A percentile compares a stretch with the other conserved stretches of the same genome.
These are phyloP conservation scores for Globisporangium iwayamae DNA, from an alignment of 352 stramenopile species.

Conservation along the genomic window DNA sequence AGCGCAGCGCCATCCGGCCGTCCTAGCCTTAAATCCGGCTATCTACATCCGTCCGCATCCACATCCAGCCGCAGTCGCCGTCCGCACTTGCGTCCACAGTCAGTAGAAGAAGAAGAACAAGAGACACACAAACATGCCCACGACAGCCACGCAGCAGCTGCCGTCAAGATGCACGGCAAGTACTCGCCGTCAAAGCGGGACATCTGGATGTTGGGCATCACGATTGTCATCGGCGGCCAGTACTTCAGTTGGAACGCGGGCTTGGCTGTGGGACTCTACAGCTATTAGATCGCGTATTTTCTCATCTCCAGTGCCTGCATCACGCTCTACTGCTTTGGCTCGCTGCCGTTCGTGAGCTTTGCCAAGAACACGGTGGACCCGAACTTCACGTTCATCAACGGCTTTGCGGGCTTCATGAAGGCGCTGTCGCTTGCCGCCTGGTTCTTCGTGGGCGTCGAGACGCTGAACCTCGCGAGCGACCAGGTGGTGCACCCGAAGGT, in stretches of 20 bases:
- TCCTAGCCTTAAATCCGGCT: no score
- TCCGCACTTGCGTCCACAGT: neutral
- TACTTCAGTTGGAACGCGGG: constrained; percentile 35
- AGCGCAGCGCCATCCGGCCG: neutral
- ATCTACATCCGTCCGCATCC: neutral
- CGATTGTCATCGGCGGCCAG: constrained; percentile 31
- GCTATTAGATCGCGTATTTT: constrained; percentile 20
- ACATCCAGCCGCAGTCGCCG: neutral
- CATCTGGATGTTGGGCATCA: constrained; percentile 32
- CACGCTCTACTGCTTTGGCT: constrained; percentile 11
- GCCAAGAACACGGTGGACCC: neutral
- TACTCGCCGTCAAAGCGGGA: constrained; percentile 32
- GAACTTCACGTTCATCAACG: neutral
- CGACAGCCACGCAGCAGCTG: constrained; percentile 5
- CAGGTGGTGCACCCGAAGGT: constrained; percentile 37
- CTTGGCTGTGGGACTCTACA: constrained; percentile 17
- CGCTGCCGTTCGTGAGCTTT: constrained; percentile 17
- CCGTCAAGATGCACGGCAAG: neutral
- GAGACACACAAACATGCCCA: constrained; percentile 3
- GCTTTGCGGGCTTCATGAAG: constrained; percentile 15
- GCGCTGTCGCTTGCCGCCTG: constrained; percentile 21
- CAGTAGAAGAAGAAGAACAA: neutral
- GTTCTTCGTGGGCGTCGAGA: constrained; percentile 33
- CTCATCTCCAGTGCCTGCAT: constrained; percentile 24
- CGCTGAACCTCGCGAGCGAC: constrained; percentile 26